A percentile compares a stretch with the other conserved stretches of the same genome.
Evolutionary conservation across 192 early-diverging fungal genomes (phyloP).

Genomic region (Coemansia aciculifera): DNA sequence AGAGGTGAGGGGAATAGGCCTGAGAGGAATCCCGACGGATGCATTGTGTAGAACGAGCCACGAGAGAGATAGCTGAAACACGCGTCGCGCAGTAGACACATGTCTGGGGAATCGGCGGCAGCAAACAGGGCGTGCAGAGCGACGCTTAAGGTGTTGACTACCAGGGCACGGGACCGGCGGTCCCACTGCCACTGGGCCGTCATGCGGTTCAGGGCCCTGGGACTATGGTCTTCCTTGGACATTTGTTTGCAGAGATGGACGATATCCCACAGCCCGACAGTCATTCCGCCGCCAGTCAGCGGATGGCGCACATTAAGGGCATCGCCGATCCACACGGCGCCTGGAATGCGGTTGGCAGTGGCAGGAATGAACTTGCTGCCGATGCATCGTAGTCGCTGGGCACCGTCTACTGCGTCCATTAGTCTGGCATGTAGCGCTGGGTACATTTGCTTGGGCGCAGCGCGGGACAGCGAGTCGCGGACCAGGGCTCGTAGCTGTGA

Average conservation of each 20-base stretch:
- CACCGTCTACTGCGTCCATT: slow-evolving; percentile 62
- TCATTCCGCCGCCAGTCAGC: slow-evolving; percentile 97
- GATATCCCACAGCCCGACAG: slow-evolving; percentile 91
- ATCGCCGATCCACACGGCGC: slow-evolving; percentile 88
- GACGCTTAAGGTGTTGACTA: slow-evolving; percentile 89
- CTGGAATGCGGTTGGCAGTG: slow-evolving; percentile 66
- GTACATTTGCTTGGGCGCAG: slow-evolving; percentile 73
- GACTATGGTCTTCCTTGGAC: not conserved
- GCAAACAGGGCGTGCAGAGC: slow-evolving; percentile 92
- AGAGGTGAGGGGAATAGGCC: slow-evolving; percentile 74
- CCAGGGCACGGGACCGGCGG: slow-evolving; percentile 66
- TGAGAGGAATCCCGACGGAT: slow-evolving; percentile 85
- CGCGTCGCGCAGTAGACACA: slow-evolving; percentile 74
- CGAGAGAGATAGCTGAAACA: slow-evolving; percentile 87
- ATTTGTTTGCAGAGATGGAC: slow-evolving; percentile 68
- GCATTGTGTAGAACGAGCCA: slow-evolving; percentile 77
- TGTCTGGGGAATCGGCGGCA: slow-evolving; percentile 61
- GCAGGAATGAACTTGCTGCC: slow-evolving; percentile 91
- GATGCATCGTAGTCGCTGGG: slow-evolving; percentile 77
- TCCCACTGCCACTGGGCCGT: slow-evolving; percentile 73
- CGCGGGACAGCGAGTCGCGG: slow-evolving; percentile 61
- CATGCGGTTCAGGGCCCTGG: slow-evolving; percentile 47
- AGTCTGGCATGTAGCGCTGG: slow-evolving; percentile 61
- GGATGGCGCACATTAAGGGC: slow-evolving; percentile 96
- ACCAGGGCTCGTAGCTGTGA: slow-evolving; percentile 48